phyloP scores from a whole-genome alignment of 495 filamentous ascomycete species.

The Aspergillus nanangensis region DNA sequence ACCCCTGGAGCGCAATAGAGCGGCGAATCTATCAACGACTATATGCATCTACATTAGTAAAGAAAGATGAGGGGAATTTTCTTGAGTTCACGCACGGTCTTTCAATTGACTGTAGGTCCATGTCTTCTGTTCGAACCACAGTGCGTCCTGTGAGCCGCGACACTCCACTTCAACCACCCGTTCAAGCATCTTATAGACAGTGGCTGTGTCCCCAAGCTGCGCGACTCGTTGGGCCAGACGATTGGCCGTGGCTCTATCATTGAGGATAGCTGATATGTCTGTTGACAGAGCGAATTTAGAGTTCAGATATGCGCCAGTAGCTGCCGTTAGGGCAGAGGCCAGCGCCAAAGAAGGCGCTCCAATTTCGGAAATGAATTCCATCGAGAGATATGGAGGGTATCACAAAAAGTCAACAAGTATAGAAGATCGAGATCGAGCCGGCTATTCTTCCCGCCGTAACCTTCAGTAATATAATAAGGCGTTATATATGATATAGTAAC shows the following conservation, averaged over 20 bases:
- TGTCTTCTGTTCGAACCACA: conserved; percentile 50
- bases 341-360: conserved; percentile 28
- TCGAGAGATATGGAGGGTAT: conserved; percentile 5
- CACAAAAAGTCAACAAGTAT: too few relatives aligned
- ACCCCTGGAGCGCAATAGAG: conserved; percentile 31
- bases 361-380: conserved; percentile 36
- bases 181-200: conserved; percentile 42
- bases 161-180: conserved; percentile 36
- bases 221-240: conserved; percentile 35
- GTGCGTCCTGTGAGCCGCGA: conserved; percentile 28
- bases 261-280: conserved; percentile 30
- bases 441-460: too few relatives aligned
- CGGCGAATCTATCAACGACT: conserved; percentile 45
- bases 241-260: conserved; percentile 29
- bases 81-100: conserved; percentile 39
- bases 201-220: conserved; percentile 38
- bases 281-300: conserved; percentile 42
- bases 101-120: conserved; percentile 49
- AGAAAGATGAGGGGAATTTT: too few relatives aligned
- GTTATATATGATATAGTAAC: too few relatives aligned
- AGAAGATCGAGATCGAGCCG: too few relatives aligned
- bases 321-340: conserved; percentile 35
- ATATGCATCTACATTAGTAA: conserved; percentile 1
- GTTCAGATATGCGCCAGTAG: conserved; percentile 46
- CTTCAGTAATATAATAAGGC: too few relatives aligned